Base-by-base conservation (phyloP, 2,329 filamentous ascomycete species). In the Fusarium hostae region DNA sequence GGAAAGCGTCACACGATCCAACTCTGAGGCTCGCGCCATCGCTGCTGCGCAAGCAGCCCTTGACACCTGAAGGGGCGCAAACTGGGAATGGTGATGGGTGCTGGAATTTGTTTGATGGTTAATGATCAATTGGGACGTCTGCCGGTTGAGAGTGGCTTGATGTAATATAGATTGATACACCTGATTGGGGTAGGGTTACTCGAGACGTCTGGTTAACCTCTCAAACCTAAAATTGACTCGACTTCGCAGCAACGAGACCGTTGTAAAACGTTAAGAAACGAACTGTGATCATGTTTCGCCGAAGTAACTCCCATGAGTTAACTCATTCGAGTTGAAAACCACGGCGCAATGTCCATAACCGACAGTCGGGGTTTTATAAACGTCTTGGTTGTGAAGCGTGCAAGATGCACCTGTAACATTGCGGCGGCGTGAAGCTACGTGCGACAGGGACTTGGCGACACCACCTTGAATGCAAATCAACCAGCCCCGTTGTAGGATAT, bases 1-100 rank as follows among this genome's bases (percentile, higher is more conserved):
- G 26, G 86, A 88, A 76, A 79, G 78, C 39, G 67, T 83, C 32
- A 79, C 77, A 15, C 68, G 76, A 51, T 75, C 78, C 9, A 59
- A 69, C 6, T 64, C 72, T n/a, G 74, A 76, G 44, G 70, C 72
- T 18, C 74, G 75, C 10, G 74, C 70, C 10, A 63, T 71, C 9
- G 76, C 74, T 34, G 76, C 76, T n/a, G 71, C 71, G 5, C 73
- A 77, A 43, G 68, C 70, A 40, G 66, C 74, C 8, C 66, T 78
- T 20, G 72, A 76, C 6, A 52, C 54, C 24, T 75, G 61, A 73
- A 52, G 59, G 40, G 55, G 47, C 44, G 30, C 44, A 9, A 43
- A 60, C 18, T 58, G 34, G 32, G 34, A 30, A 41, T 40, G 57
- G 58, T 54, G 34, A 60, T 37, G 37, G 30, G 12, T 43, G 37